phyloP scores from a whole-genome alignment of 257 asterid species.

The Oldenlandia corymbosa region DNA sequence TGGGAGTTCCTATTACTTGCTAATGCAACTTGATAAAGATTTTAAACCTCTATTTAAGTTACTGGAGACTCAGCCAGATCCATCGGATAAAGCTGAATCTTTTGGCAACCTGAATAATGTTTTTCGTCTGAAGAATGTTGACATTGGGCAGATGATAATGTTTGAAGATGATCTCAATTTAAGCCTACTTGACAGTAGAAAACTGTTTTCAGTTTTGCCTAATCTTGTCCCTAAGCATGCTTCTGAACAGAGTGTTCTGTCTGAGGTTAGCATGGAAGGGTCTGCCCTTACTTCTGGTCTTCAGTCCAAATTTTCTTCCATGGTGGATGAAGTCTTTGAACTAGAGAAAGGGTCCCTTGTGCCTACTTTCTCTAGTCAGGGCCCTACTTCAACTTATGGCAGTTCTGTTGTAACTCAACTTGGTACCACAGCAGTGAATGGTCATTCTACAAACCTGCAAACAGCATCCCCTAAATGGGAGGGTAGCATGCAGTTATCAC shows the following conservation, averaged over 20 bases:
- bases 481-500: slow-evolving; percentile 43
- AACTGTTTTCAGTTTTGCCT: slow-evolving; percentile 38
- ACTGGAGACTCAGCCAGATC: slow-evolving; percentile 69
- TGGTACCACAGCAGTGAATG: slow-evolving; percentile 42
- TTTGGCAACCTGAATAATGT: slow-evolving; percentile 57
- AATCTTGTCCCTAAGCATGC: slow-evolving; percentile 33
- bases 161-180: slow-evolving; percentile 75
- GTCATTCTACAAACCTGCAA: slow-evolving; percentile 45
- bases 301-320: slow-evolving; percentile 59
- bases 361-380: slow-evolving; percentile 35
- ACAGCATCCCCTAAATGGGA: slow-evolving; percentile 63
- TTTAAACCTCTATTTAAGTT: slow-evolving; percentile 83
- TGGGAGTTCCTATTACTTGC: slow-evolving; percentile 78
- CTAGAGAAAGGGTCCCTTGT: slow-evolving; percentile 74
- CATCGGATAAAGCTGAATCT: slow-evolving; percentile 55
- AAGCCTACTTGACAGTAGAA: slow-evolving; percentile 65
- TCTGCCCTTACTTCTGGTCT: slow-evolving; percentile 38
- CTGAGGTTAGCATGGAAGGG: slow-evolving; percentile 43
- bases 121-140: slow-evolving; percentile 58
- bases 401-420: slow-evolving; percentile 53
- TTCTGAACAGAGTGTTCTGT: slow-evolving; percentile 47
- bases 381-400: slow-evolving; percentile 40
- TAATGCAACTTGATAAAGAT: slow-evolving; percentile 89
- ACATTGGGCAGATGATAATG: slow-evolving; percentile 69
- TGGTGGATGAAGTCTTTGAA: slow-evolving; percentile 93